A percentile compares a stretch with the other conserved stretches of the same genome.
Evolutionary conservation across 139 green algal genomes (phyloP).

Genomic region (Chlamydomonas incerta): DNA sequence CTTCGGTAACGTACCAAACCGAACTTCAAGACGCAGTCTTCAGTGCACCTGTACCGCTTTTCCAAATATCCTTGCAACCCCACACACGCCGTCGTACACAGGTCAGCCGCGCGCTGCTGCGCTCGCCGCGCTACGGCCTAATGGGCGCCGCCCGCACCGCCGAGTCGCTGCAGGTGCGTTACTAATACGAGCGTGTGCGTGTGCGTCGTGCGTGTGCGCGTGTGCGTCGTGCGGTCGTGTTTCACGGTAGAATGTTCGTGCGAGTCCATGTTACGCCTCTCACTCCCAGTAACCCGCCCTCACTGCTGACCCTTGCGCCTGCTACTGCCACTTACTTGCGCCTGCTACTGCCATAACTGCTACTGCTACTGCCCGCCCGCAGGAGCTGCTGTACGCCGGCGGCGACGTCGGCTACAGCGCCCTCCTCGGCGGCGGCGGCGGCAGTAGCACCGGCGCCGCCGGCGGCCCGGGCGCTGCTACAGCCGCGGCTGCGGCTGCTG

Average conservation of each 20-base stretch:
- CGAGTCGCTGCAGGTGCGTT: not conserved
- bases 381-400: conserved; percentile 1
- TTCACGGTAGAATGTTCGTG: too few species aligned
- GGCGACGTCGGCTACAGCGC: not conserved
- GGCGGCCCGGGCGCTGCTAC: not conserved
- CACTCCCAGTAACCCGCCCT: too few species aligned
- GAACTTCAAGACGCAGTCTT: too few species aligned
- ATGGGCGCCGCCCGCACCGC: not conserved
- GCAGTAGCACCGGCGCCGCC: not conserved
- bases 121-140: conserved; percentile 30
- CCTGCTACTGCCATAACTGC: not conserved
- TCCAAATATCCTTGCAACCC: too few species aligned
- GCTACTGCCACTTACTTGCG: too few species aligned
- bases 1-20: too few species aligned
- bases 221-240: too few species aligned
- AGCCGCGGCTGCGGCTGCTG: conserved; percentile 1
- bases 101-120: conserved; percentile 17
- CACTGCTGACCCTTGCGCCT: too few species aligned
- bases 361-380: not conserved
- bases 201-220: too few species aligned
- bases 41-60: too few species aligned
- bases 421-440: not conserved
- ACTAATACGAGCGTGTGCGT: too few species aligned
- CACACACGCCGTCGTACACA: not conserved
- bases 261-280: too few species aligned